These are phyloP conservation scores for Casuarina glauca DNA, from an alignment of 306 rosid species.

Conservation along the genomic window DNA sequence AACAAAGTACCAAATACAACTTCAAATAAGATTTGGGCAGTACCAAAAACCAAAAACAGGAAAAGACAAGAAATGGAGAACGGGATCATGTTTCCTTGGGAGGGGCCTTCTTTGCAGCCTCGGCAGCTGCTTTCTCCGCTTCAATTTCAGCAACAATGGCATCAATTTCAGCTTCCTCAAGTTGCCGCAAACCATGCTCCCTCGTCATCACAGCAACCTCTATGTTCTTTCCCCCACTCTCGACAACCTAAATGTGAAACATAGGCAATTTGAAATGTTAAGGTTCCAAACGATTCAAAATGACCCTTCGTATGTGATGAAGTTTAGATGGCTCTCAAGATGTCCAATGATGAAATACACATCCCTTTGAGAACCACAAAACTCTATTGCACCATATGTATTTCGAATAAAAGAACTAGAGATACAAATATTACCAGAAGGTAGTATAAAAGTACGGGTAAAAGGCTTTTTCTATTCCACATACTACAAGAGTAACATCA, in stretches of 20 bases:
- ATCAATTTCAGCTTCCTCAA: slow-evolving; percentile 96
- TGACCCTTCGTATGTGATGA: background rate
- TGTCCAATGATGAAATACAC: background rate
- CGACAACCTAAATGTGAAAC: slow-evolving; percentile 71
- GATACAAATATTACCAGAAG: background rate
- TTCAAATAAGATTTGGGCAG: background rate
- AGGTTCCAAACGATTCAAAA: background rate
- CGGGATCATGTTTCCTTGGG: slow-evolving; percentile 67
- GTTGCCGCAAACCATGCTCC: slow-evolving; percentile 79
- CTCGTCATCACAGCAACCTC: slow-evolving; percentile 97
- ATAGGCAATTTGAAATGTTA: slow-evolving; percentile 6
- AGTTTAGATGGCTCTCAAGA: too few relatives aligned
- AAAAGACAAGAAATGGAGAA: background rate
- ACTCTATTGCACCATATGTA: background rate
- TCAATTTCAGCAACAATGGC: slow-evolving; percentile 91
- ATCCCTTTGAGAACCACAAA: background rate
- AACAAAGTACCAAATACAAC: slow-evolving; percentile 1
- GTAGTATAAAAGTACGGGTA: background rate
- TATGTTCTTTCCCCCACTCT: slow-evolving; percentile 98
- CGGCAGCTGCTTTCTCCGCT: slow-evolving; percentile 95
- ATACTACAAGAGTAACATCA: background rate
- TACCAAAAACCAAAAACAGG: background rate
- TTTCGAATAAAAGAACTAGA: background rate
- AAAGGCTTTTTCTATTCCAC: background rate
- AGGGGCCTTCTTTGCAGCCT: slow-evolving; percentile 97